These are phyloP conservation scores for Boeremia exigua DNA, from an alignment of 2,329 filamentous ascomycete species.

Conservation along the genomic window DNA sequence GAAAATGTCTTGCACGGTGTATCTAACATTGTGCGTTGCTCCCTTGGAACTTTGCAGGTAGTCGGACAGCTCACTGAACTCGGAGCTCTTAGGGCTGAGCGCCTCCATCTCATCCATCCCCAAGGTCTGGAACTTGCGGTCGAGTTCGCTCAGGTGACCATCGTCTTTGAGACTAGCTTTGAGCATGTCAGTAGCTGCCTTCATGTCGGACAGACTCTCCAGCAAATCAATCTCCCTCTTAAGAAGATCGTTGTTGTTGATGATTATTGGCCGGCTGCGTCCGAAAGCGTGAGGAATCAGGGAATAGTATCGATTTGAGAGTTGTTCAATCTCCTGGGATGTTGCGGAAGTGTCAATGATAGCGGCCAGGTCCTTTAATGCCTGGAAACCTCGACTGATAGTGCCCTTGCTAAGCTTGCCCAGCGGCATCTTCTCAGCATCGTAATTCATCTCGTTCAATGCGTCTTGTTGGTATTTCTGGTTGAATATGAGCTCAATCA, in stretches of 20 bases:
- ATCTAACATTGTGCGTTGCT: constrained; percentile 66
- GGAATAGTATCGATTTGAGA: constrained; percentile 82
- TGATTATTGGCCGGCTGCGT: constrained; percentile 73
- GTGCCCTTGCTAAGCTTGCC: constrained; percentile 84
- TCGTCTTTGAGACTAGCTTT: constrained; percentile 63
- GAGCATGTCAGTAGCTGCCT: constrained; percentile 78
- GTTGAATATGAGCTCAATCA: constrained; percentile 87
- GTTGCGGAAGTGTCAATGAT: constrained; percentile 65
- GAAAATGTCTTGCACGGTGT: constrained; percentile 77
- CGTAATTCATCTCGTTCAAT: constrained; percentile 73
- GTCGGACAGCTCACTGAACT: constrained; percentile 68
- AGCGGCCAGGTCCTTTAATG: constrained; percentile 75
- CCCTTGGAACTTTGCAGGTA: constrained; percentile 74
- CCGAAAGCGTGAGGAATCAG: constrained; percentile 84
- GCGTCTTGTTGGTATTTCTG: constrained; percentile 70
- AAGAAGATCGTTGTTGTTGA: constrained; percentile 62
- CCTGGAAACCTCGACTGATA: constrained; percentile 75
- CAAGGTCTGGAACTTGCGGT: constrained; percentile 74
- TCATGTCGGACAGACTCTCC: constrained; percentile 84
- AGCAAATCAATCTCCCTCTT: constrained; percentile 81
- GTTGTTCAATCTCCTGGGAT: constrained; percentile 60
- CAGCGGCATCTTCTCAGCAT: constrained; percentile 77
- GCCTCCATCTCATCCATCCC: constrained; percentile 78
- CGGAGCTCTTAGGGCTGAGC: constrained; percentile 62
- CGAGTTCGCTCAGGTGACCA: constrained; percentile 66